A percentile compares a stretch with the other conserved stretches of the same genome.
These are phyloP conservation scores for Trematosphaeria pertusa DNA, from an alignment of 2,329 filamentous ascomycete species.

Conservation along the genomic window DNA sequence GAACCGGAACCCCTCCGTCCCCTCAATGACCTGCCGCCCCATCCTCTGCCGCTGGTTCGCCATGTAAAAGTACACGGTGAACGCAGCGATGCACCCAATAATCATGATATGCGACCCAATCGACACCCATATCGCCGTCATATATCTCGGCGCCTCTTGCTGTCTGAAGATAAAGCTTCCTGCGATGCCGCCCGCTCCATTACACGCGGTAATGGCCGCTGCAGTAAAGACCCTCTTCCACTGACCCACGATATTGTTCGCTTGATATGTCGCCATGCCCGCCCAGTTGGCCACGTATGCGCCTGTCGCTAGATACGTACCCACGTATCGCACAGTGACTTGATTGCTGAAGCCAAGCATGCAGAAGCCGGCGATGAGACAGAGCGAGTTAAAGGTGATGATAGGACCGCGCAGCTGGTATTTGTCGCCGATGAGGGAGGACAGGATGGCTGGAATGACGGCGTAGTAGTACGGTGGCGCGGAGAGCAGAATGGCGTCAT, in stretches of 20 bases:
- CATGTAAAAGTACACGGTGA: slow-evolving; percentile 61
- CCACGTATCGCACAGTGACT: slow-evolving; percentile 68
- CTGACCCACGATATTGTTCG: slow-evolving; percentile 59
- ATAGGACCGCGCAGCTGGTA: slow-evolving; percentile 67
- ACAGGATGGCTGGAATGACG: slow-evolving; percentile 68
- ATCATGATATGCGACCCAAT: slow-evolving; percentile 69
- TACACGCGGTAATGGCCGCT: slow-evolving; percentile 65
- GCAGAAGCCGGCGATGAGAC: slow-evolving; percentile 68
- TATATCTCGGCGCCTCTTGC: slow-evolving; percentile 67
- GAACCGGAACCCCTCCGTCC: slow-evolving; percentile 55
- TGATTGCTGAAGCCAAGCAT: slow-evolving; percentile 69
- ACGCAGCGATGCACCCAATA: slow-evolving; percentile 59
- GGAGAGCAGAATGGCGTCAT: slow-evolving; percentile 64
- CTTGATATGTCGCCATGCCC: slow-evolving; percentile 64
- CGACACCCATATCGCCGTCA: slow-evolving; percentile 71
- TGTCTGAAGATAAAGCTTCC: slow-evolving; percentile 70
- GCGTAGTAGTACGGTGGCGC: slow-evolving; percentile 74
- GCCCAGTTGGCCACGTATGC: slow-evolving; percentile 75
- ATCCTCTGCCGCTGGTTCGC: slow-evolving; percentile 58
- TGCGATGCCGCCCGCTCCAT: slow-evolving; percentile 69
- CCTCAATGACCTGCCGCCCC: slow-evolving; percentile 60
- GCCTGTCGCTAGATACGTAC: slow-evolving; percentile 70
- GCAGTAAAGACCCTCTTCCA: slow-evolving; percentile 71
- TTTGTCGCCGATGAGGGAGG: slow-evolving; percentile 67
- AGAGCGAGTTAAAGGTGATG: slow-evolving; percentile 69